Percentiles rank a stretch among this genome's conserved stretches.
phyloP scores from a whole-genome alignment of 2,329 filamentous ascomycete species.

The Fusarium sarcochroum region DNA sequence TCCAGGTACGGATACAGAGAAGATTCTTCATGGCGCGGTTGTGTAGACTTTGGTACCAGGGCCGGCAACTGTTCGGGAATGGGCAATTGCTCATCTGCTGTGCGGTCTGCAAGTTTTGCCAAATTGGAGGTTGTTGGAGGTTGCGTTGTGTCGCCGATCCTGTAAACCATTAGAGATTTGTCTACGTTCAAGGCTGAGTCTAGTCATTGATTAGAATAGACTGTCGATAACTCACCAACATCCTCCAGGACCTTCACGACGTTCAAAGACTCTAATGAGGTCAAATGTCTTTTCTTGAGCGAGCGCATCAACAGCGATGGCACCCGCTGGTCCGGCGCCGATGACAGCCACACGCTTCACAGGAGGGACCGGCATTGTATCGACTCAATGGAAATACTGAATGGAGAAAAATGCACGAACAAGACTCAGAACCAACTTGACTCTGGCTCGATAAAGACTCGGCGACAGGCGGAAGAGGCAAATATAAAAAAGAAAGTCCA shows the following conservation, averaged over 20 bases:
- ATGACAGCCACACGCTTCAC: slow-evolving; percentile 68
- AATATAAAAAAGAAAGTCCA: slow-evolving; percentile 10
- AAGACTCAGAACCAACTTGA: not conserved
- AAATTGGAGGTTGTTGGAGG: slow-evolving; percentile 62
- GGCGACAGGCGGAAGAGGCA: not conserved
- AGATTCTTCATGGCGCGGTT: slow-evolving; percentile 68
- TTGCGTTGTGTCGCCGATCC: slow-evolving; percentile 58
- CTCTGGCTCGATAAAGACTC: not conserved
- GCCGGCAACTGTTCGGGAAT: slow-evolving; percentile 65
- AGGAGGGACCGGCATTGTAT: slow-evolving; percentile 22
- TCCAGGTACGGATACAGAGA: slow-evolving; percentile 75
- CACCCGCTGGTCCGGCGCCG: slow-evolving; percentile 72
- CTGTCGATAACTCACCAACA: slow-evolving; percentile 64
- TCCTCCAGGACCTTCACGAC: slow-evolving; percentile 70
- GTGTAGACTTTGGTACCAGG: slow-evolving; percentile 56
- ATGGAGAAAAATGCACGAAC: not conserved
- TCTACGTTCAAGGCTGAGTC: not conserved
- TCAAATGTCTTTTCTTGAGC: slow-evolving; percentile 71
- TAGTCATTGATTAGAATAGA: accelerated
- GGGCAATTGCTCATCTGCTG: slow-evolving; percentile 63
- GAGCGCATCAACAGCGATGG: slow-evolving; percentile 72
- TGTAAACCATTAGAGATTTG: slow-evolving; percentile 40
- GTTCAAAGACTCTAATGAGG: slow-evolving; percentile 72
- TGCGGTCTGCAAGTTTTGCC: slow-evolving; percentile 61
- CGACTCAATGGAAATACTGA: not conserved